Base-by-base conservation (phyloP, 192 early-diverging fungal genomes). In the Coemansia sp. region DNA sequence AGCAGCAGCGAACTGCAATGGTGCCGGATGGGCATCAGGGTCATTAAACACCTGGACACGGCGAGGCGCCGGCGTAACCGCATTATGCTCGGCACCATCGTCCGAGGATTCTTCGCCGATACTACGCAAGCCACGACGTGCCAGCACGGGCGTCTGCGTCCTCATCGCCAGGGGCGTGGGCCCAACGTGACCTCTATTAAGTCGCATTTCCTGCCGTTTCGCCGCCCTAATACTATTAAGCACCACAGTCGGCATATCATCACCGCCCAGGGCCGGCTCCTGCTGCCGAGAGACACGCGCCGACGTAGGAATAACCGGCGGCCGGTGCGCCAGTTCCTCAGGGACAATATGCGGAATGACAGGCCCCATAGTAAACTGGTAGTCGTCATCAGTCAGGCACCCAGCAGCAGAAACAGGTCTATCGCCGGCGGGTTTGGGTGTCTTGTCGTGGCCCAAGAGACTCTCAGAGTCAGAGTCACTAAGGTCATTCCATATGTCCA, bases 351-450 rank as follows among this genome's bases (percentile, higher is more conserved):
- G 69, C 18, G 81, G 81, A 5, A 73, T 72, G 7, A 84, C 81
- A 0, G 81, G 81, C 18, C 81, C 81, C 81, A 84, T 84, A 6
- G 81, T 84, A 22, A 84, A 84, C 81, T 84, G 81, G 54, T 84
- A 84, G 33, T 84, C 81, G 67, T 84, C 81, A 63, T 76, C 77
- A 1, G 59, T 11, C 34, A 27, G 43, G 29, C 59, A 20, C 18
- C 41, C 47, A 0, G 33, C 27, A 27, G 27, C 24, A 27, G 27
- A 27, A 27, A 27, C 27, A 27, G 27, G 27, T 27, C 27, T 27
- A 27, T 27, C 41, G 22, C 61, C 40, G 67, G 59, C 11, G 49
- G 49, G 49, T 6, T 49, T 18, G 27, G 52, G 9, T 10, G 52
- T 54, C 27, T 31, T 51, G 38, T 13, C 22, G 55, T 11, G 3